phyloP scores from a whole-genome alignment of 805 yeast species.

The Peterozyma xylosa region DNA sequence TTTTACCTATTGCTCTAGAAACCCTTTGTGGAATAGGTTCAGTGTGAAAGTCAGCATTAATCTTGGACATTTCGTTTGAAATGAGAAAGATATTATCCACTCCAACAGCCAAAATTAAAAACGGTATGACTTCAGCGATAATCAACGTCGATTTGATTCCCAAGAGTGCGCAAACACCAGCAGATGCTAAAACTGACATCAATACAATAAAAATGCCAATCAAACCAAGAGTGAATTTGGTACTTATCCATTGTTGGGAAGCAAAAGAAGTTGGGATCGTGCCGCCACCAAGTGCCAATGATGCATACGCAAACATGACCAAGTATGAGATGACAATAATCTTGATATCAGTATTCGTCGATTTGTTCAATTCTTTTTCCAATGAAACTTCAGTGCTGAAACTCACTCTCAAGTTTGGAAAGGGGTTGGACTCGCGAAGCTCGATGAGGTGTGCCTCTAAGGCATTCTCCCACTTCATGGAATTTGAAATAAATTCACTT shows the following conservation, averaged over 20 bases:
- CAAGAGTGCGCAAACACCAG: slow-evolving; percentile 70
- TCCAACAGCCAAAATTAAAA: slow-evolving; percentile 89
- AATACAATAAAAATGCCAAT: slow-evolving; percentile 81
- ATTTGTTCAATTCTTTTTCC: slow-evolving; percentile 75
- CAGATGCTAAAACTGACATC: slow-evolving; percentile 73
- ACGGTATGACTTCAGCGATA: slow-evolving; percentile 95
- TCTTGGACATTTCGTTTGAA: slow-evolving; percentile 65
- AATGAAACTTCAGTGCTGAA: slow-evolving; percentile 81
- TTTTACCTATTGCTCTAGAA: slow-evolving; percentile 54
- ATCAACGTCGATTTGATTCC: slow-evolving; percentile 84
- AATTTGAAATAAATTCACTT: slow-evolving; percentile 29
- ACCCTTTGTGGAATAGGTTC: slow-evolving; percentile 52
- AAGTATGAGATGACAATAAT: slow-evolving; percentile 71
- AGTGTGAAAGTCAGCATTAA: slow-evolving; percentile 28
- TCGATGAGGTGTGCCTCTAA: slow-evolving; percentile 47
- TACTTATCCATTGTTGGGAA: slow-evolving; percentile 25
- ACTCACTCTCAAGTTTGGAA: slow-evolving; percentile 51
- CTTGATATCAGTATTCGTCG: slow-evolving; percentile 70
- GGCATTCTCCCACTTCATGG: slow-evolving; percentile 63
- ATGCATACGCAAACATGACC: slow-evolving; percentile 83
- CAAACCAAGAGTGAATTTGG: slow-evolving; percentile 71
- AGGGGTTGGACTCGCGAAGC: slow-evolving; percentile 18
- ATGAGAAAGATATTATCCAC: slow-evolving; percentile 88
- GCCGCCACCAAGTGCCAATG: slow-evolving; percentile 64
- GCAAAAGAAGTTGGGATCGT: slow-evolving; percentile 3